phyloP scores from a whole-genome alignment of 495 filamentous ascomycete species.

The Neurospora tetrasperma region DNA sequence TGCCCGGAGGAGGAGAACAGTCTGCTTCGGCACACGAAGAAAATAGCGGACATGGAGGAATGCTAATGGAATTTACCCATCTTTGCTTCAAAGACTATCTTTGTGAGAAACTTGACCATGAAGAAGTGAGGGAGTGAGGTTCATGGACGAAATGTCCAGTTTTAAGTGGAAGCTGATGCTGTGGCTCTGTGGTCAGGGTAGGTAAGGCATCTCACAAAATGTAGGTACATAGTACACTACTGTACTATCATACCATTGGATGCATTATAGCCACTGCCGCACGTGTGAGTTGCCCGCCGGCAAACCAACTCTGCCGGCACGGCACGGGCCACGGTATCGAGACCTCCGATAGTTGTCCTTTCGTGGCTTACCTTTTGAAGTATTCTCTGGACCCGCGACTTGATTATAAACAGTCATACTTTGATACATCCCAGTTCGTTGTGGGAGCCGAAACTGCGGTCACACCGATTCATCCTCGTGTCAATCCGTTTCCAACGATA shows the following conservation, averaged over 20 bases:
- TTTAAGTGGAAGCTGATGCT: neutral
- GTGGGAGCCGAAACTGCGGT: neutral
- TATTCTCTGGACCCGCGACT: neutral
- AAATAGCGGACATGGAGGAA: neutral
- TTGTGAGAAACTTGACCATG: neutral
- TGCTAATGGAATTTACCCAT: neutral
- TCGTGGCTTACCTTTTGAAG: neutral
- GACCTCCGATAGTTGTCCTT: neutral
- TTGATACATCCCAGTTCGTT: neutral
- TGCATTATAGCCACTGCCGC: neutral
- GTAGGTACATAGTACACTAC: no score
- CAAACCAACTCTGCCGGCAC: neutral
- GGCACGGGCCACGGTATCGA: neutral
- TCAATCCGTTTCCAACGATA: neutral
- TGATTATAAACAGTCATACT: neutral
- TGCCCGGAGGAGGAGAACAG: neutral
- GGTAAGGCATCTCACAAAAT: neutral
- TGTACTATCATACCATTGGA: neutral
- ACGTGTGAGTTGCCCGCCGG: neutral
- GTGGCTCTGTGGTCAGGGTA: neutral
- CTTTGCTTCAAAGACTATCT: neutral
- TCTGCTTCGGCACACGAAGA: neutral
- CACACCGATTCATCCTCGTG: neutral
- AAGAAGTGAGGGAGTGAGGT: neutral
- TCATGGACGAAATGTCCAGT: neutral